A percentile compares a stretch with the other conserved stretches of the same genome.
Evolutionary conservation across 345 rosid species (phyloP).

Genomic region (Punica granatum): DNA sequence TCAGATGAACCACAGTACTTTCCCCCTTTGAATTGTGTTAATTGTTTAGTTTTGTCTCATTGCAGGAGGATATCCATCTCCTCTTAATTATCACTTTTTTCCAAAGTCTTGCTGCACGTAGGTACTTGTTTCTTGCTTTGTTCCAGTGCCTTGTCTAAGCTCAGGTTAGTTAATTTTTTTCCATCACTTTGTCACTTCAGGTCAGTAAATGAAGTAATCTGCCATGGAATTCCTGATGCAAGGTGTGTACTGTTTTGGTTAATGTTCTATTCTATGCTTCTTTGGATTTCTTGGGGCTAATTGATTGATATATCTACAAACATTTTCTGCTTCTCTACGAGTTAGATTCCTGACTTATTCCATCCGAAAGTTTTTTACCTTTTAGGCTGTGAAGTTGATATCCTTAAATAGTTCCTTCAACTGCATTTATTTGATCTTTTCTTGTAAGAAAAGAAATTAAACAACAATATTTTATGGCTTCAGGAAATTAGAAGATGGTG

Average conservation of each 20-base stretch:
- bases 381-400: background rate
- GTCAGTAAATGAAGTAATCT: slow-evolving; percentile 94
- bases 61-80: slow-evolving; percentile 97
- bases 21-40: background rate
- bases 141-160: background rate
- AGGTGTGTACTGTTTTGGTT: slow-evolving; percentile 34
- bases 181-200: slow-evolving; percentile 35
- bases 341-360: background rate
- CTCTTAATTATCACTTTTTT: slow-evolving; percentile 86
- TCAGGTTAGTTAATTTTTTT: slow-evolving; percentile 10
- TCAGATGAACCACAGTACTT: background rate
- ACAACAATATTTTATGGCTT: slow-evolving; percentile 15
- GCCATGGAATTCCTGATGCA: slow-evolving; percentile 99
- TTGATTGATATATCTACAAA: background rate
- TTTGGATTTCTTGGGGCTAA: background rate
- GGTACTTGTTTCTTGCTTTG: slow-evolving; percentile 42
- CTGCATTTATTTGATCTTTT: slow-evolving; percentile 1
- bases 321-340: background rate
- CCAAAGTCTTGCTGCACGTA: slow-evolving; percentile 99
- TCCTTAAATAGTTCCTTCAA: background rate
- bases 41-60: background rate
- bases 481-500: slow-evolving; percentile 93
- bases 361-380: background rate
- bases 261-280: background rate
- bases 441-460: background rate